phyloP scores from a whole-genome alignment of 139 green algal genomes.

The Chlamydomonas asymmetrica region DNA sequence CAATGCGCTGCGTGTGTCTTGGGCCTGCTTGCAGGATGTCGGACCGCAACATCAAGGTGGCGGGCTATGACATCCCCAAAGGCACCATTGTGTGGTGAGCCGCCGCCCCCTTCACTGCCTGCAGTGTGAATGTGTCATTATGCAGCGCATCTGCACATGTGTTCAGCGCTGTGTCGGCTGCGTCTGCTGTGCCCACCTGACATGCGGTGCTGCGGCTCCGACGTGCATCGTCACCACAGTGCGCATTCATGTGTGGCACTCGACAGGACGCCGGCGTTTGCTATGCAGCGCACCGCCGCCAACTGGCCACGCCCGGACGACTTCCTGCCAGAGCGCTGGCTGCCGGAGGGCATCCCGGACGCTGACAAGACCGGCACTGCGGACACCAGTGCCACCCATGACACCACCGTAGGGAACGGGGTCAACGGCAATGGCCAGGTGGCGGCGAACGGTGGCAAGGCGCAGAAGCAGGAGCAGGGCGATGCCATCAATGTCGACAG shows the following conservation, averaged over 20 bases:
- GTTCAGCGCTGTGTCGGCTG: too few relatives aligned
- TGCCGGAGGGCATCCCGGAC: background rate
- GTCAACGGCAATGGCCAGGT: background rate
- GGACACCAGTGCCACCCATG: background rate
- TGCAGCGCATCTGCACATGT: too few relatives aligned
- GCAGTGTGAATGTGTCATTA: too few relatives aligned
- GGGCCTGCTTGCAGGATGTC: background rate
- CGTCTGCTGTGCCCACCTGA: too few relatives aligned
- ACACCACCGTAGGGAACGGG: background rate
- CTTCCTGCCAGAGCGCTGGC: constrained; percentile 39
- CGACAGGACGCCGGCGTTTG: too few relatives aligned
- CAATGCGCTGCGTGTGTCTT: background rate
- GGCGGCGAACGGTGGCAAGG: background rate
- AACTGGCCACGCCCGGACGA: constrained; percentile 27
- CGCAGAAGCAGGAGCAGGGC: background rate
- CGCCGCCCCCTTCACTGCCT: too few relatives aligned
- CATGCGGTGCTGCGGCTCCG: too few relatives aligned
- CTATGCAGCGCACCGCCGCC: constrained; percentile 16
- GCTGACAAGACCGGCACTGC: background rate
- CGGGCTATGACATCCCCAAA: background rate
- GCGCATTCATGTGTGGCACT: too few relatives aligned
- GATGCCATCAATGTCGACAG: background rate
- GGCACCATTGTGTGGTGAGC: constrained; percentile 12
- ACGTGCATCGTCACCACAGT: too few relatives aligned
- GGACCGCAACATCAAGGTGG: background rate